phyloP scores from a whole-genome alignment of 495 filamentous ascomycete species.

The Margaritispora aquatica region DNA sequence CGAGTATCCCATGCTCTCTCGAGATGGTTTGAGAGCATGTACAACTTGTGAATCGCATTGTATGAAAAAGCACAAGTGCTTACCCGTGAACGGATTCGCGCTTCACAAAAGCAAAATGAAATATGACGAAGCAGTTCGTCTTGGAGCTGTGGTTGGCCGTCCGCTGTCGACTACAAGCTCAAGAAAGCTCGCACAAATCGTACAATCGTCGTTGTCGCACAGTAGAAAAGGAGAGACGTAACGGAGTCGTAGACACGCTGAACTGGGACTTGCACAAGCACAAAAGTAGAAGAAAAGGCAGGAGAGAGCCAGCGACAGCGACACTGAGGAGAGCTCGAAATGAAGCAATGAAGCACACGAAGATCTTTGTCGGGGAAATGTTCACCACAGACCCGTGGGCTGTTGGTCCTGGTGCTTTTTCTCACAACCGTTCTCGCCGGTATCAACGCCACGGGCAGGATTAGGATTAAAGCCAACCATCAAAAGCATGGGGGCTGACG shows the following conservation, averaged over 20 bases:
- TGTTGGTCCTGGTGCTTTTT: no score
- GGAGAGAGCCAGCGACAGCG: neutral
- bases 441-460: neutral
- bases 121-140: neutral
- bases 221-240: neutral
- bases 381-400: neutral
- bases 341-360: neutral
- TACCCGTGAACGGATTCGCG: neutral
- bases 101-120: neutral
- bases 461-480: neutral
- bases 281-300: neutral
- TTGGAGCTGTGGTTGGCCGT: neutral
- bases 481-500: no score
- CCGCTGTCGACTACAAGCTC: neutral
- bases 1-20: no score
- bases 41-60: neutral
- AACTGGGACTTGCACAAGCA: neutral
- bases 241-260: neutral
- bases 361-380: neutral
- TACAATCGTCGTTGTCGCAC: neutral
- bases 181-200: neutral
- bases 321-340: neutral
- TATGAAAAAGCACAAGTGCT: neutral
- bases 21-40: neutral
- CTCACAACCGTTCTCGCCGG: neutral